These are phyloP conservation scores for Cyclotella atomus DNA, from an alignment of 108 stramenopile species.

Conservation along the genomic window DNA sequence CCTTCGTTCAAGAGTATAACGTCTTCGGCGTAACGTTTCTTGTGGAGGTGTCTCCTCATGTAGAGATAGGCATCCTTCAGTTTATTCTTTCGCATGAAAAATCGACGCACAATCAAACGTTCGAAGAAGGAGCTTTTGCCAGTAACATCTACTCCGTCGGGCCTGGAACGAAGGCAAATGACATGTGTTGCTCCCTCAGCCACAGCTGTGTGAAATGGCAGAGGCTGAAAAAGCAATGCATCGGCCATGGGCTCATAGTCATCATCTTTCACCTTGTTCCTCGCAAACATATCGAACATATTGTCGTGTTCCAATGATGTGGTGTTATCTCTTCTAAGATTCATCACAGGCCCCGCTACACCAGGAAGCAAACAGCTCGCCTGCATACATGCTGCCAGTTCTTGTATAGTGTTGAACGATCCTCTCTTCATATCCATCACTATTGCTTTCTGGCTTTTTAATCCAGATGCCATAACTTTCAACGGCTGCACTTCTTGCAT, in stretches of 20 bases:
- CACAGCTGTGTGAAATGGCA: constrained; percentile 88
- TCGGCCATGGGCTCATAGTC: constrained; percentile 88
- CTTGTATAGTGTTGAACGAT: constrained; percentile 74
- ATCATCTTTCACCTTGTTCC: constrained; percentile 54
- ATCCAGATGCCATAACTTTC: constrained; percentile 88
- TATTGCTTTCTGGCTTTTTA: constrained; percentile 73
- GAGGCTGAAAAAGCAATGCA: constrained; percentile 89
- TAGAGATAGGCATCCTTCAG: constrained; percentile 63
- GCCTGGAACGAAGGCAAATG: constrained; percentile 85
- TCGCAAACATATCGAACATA: constrained; percentile 59
- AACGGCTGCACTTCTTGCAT: constrained; percentile 87
- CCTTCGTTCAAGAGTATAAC: constrained; percentile 81
- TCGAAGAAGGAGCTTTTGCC: constrained; percentile 83
- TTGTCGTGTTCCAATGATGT: constrained; percentile 26
- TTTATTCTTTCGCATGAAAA: constrained; percentile 82
- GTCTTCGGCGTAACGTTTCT: constrained; percentile 84
- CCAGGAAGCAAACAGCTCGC: constrained; percentile 94
- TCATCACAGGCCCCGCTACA: constrained; percentile 92
- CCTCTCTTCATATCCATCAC: constrained; percentile 80
- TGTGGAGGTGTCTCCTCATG: constrained; percentile 77
- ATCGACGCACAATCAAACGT: constrained; percentile 79
- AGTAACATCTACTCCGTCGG: constrained; percentile 91
- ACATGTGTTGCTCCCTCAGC: constrained; percentile 93
- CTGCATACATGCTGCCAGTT: constrained; percentile 86
- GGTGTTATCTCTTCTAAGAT: constrained; percentile 28